Evolutionary conservation across 1,139 yeast species (phyloP).

Genomic region (Pichia sp.): DNA sequence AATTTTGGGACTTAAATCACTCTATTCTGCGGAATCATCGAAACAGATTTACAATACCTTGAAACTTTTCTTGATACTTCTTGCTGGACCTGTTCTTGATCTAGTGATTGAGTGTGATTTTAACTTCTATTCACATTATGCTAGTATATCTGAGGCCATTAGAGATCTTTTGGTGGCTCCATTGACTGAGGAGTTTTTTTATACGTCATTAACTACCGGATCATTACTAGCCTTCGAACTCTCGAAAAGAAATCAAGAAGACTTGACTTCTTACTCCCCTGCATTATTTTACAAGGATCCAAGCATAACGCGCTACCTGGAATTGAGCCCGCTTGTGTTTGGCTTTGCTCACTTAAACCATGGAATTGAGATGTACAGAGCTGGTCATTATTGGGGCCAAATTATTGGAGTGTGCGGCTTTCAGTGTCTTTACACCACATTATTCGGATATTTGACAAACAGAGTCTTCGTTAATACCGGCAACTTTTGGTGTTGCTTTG

Average conservation of each 20-base stretch:
- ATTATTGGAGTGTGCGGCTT: constrained; percentile 39
- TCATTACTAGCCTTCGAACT: constrained; percentile 29
- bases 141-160: constrained; percentile 6
- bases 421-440: constrained; percentile 66
- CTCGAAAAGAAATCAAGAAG: background rate
- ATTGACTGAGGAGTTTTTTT: constrained; percentile 77
- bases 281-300: constrained; percentile 3
- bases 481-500: constrained; percentile 55
- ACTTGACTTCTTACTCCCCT: constrained; percentile 5
- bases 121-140: constrained; percentile 27
- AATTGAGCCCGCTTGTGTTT: constrained; percentile 61
- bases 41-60: constrained; percentile 17
- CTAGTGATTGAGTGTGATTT: constrained; percentile 23
- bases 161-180: constrained; percentile 77
- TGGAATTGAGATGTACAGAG: constrained; percentile 44
- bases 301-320: background rate
- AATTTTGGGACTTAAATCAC: constrained; percentile 14
- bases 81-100: constrained; percentile 47
- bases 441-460: constrained; percentile 75
- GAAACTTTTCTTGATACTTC: constrained; percentile 25
- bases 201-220: constrained; percentile 54
- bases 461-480: constrained; percentile 46
- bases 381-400: constrained; percentile 25
- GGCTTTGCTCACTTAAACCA: constrained; percentile 94
- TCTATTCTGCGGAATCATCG: constrained; percentile 12